phyloP scores from a whole-genome alignment of 441 rosid genomes.

The Populus hybrid region DNA sequence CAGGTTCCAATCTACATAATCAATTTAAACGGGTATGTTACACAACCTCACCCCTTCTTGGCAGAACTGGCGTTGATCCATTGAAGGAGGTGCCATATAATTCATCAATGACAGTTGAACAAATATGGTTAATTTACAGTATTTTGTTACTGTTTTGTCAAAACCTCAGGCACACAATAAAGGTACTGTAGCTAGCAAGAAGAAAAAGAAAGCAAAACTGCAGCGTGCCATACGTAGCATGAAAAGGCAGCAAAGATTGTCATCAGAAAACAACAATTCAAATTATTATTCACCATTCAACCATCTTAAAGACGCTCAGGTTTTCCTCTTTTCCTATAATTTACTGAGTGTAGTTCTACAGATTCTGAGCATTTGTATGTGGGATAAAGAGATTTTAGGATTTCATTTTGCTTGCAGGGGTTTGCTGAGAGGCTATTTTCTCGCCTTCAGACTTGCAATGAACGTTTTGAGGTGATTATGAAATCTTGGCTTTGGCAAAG shows the following conservation, averaged over 20 bases:
- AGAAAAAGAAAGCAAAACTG: slow-evolving; percentile 95
- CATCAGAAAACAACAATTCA: slow-evolving; percentile 45
- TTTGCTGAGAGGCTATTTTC: slow-evolving; percentile 84
- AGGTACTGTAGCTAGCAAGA: slow-evolving; percentile 89
- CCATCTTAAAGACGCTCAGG: slow-evolving; percentile 92
- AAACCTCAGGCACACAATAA: slow-evolving; percentile 65
- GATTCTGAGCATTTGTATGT: neutral
- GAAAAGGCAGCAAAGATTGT: slow-evolving; percentile 71
- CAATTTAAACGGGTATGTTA: neutral
- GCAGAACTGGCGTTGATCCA: neutral
- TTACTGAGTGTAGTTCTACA: slow-evolving; percentile 4
- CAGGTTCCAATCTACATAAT: neutral
- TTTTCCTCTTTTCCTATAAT: slow-evolving; percentile 25
- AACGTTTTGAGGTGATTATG: slow-evolving; percentile 68
- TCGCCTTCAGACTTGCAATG: slow-evolving; percentile 86
- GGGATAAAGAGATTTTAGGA: neutral
- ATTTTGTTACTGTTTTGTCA: slow-evolving; percentile 11
- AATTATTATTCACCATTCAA: slow-evolving; percentile 78
- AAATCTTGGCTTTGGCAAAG: neutral
- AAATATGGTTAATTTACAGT: neutral
- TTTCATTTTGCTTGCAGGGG: slow-evolving; percentile 46
- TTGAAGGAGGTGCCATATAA: neutral
- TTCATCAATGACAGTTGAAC: neutral
- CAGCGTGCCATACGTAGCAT: slow-evolving; percentile 77
- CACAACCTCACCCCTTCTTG: neutral